Percentiles rank a stretch among this genome's conserved stretches.
Evolutionary conservation across 176 grass and related monocot species (phyloP).

Genomic region (Tuctoria greenei): DNA sequence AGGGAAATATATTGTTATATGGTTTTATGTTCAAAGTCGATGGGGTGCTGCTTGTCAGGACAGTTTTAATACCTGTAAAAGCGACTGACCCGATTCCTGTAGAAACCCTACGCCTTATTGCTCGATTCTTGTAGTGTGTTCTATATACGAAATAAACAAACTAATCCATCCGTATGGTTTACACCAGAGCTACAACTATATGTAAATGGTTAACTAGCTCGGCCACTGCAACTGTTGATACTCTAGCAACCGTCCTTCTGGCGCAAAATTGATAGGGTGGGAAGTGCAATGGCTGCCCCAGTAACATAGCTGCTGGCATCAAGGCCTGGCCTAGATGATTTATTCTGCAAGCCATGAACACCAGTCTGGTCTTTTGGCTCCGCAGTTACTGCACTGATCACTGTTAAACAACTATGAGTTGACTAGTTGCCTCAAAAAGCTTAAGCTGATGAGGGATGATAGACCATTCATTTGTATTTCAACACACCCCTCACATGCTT

Average conservation of each 20-base stretch:
- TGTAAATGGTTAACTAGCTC: not conserved
- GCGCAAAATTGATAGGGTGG: slow-evolving; percentile 42
- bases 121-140: too few species aligned
- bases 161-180: not conserved
- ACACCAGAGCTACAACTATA: slow-evolving; percentile 13
- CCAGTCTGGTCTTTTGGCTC: not conserved
- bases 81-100: too few species aligned
- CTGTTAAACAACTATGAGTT: too few species aligned
- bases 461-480: too few species aligned
- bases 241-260: slow-evolving; percentile 40
- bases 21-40: slow-evolving; percentile 24
- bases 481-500: too few species aligned
- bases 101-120: too few species aligned
- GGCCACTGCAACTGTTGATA: not conserved
- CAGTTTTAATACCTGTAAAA: too few species aligned
- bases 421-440: too few species aligned
- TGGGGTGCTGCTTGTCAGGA: slow-evolving; percentile 24
- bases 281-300: slow-evolving; percentile 37
- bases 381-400: slow-evolving; percentile 33
- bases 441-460: too few species aligned
- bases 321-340: not conserved
- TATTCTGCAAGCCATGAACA: not conserved
- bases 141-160: slow-evolving; percentile 5
- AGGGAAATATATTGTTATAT: not conserved
- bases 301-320: slow-evolving; percentile 35